Percentiles rank a stretch among this genome's conserved stretches.
These are phyloP conservation scores for Arbutus unedo DNA, from an alignment of 148 eudicot species.

Conservation along the genomic window DNA sequence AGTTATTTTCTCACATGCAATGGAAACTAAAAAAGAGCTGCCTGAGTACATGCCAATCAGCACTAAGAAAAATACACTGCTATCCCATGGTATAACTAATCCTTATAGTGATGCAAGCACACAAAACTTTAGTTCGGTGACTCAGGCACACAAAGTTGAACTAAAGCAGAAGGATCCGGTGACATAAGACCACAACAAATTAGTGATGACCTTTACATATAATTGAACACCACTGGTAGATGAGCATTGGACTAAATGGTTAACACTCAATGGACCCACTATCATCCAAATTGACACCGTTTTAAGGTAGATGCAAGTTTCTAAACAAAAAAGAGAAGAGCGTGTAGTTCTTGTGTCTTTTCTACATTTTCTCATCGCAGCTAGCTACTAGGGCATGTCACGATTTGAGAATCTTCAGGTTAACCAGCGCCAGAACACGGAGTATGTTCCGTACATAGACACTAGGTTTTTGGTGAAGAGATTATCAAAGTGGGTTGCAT, in stretches of 20 bases:
- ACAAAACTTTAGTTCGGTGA: too few species aligned
- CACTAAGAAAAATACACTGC: background rate
- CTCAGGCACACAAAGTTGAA: background rate
- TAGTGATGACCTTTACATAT: background rate
- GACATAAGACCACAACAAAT: background rate
- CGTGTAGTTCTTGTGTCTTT: too few species aligned
- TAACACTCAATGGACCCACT: background rate
- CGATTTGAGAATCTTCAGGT: too few species aligned
- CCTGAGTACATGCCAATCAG: background rate
- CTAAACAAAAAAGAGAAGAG: too few species aligned
- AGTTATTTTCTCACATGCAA: background rate
- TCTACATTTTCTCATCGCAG: too few species aligned
- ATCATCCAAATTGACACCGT: too few species aligned
- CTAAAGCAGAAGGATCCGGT: background rate
- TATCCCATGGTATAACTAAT: background rate
- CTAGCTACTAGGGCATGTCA: too few species aligned
- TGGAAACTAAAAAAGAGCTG: background rate
- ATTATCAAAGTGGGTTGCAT: too few species aligned
- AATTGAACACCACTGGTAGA: background rate
- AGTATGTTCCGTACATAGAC: too few species aligned
- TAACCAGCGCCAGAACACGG: too few species aligned
- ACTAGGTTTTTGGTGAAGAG: too few species aligned
- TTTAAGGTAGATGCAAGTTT: too few species aligned
- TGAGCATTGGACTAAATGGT: background rate
- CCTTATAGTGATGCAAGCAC: background rate